Base-by-base conservation (phyloP, 139 green algal genomes). In the Chlamydomonas sp. region DNA sequence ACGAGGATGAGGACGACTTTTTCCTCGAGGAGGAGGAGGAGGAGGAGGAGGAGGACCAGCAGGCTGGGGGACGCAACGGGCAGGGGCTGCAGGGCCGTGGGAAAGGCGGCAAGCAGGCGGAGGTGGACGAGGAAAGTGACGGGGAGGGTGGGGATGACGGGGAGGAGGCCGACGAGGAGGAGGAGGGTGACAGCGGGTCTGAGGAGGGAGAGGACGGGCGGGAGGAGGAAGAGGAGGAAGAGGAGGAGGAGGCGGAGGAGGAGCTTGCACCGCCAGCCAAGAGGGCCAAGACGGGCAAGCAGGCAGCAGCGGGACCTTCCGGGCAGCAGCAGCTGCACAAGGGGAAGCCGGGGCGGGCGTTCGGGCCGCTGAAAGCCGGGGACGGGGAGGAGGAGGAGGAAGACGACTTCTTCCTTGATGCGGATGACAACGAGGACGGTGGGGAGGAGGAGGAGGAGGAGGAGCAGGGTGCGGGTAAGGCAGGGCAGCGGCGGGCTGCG, bases 331-430 rank as follows among this genome's bases (percentile, higher is more conserved):
- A 7, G 80, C 7, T 3, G 67, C 10, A n/a, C 49, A 1, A 17
- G 57, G 64, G 15, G 16, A 78, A 63, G 58, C 67, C 4, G 5
- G 15, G 5, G 57, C 58, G 73, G 18, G 80, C 12, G 0, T 85
- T 85, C 10, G 85, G 31, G 63, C 66, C 17, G 66, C 10, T 63
- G 59, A 57, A 15, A 14, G 80, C 62, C 64, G 6, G 64, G 57
- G 64, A 10, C 31, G 79, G 16, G 2, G 59, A 63, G 59, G 59
- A 60, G 63, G 74, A 87, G 59, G 83, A 63, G 63, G 18, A 8
- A 4, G 82, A 85, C 14, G 82, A 89, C 80, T 85, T 85, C 18
- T 85, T 85, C 64, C 67, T 85, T 5, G 17, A 12, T 10, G 80
- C 49, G 31, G 79, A 59, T 16, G 63, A 63, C n/a, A 49, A 76